Percentiles rank a stretch among this genome's conserved stretches.
Conservation (phyloP, 495 filamentous ascomycete genomes). For the Neurospora cerealis region DNA sequence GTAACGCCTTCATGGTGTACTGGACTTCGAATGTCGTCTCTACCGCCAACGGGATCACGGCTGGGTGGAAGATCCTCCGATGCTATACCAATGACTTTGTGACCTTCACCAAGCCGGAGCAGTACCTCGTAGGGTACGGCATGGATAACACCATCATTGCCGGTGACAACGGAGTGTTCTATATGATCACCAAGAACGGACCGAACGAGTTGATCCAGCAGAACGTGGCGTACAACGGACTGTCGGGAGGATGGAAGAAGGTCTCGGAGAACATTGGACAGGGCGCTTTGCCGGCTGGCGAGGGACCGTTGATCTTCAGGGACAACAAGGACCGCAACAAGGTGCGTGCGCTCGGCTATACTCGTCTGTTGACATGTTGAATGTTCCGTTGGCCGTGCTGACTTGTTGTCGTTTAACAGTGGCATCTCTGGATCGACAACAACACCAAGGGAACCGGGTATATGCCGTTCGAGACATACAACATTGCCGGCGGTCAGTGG, state of each 20-base stretch:
- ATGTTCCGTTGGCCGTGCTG: neutral
- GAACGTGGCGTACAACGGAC: neutral
- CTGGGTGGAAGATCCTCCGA: neutral
- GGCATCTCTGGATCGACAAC: conserved; percentile 5
- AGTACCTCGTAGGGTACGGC: neutral
- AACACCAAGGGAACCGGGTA: conserved; percentile 1
- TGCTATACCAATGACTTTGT: neutral
- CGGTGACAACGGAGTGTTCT: neutral
- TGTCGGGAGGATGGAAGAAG: neutral
- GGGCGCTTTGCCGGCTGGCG: neutral
- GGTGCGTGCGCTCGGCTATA: neutral
- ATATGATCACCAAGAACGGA: conserved; percentile 3
- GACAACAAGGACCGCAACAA: neutral
- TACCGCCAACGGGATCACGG: neutral
- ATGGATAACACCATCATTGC: neutral
- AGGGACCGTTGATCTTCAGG: conserved; percentile 4
- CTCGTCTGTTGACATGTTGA: neutral
- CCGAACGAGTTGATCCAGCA: conserved; percentile 1
- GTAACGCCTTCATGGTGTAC: neutral
- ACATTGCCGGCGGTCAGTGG: conserved; percentile 1
- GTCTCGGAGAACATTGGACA: conserved; percentile 1
- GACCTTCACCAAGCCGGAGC: neutral
- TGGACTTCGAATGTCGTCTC: neutral
- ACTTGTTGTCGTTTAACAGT: neutral
- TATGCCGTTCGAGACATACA: neutral